phyloP scores from a whole-genome alignment of 345 rosid species.

The Trapa bicornis region DNA sequence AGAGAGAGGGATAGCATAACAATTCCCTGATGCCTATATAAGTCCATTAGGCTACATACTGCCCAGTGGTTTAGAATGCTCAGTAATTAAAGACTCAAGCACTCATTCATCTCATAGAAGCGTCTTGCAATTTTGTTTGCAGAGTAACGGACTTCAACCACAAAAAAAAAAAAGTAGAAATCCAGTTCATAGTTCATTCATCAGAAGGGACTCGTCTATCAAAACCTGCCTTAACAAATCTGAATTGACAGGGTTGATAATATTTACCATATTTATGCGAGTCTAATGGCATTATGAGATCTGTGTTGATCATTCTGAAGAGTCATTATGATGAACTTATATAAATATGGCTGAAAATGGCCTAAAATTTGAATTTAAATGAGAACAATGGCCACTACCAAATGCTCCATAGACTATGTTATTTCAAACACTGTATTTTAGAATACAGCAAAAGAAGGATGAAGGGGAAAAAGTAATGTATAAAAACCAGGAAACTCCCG shows the following conservation, averaged over 20 bases:
- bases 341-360: not conserved
- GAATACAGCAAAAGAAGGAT: not conserved
- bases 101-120: not conserved
- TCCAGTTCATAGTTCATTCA: not conserved
- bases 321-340: not conserved
- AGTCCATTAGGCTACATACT: not conserved
- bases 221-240: not conserved
- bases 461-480: not conserved
- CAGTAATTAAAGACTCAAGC: not conserved
- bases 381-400: not conserved
- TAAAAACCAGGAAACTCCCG: not conserved
- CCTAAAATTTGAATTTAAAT: not conserved
- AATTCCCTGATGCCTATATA: not conserved
- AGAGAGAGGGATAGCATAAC: not conserved
- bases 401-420: not conserved
- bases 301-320: not conserved
- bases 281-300: not conserved
- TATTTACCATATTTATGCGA: not conserved
- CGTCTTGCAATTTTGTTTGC: not conserved
- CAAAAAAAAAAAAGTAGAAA: not conserved
- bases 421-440: not conserved
- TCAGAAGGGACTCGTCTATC: not conserved
- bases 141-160: no score
- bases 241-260: not conserved
- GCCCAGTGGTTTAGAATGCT: not conserved